Conservation (phyloP, 2,329 filamentous ascomycete genomes). For the Nothopassalora personata region DNA sequence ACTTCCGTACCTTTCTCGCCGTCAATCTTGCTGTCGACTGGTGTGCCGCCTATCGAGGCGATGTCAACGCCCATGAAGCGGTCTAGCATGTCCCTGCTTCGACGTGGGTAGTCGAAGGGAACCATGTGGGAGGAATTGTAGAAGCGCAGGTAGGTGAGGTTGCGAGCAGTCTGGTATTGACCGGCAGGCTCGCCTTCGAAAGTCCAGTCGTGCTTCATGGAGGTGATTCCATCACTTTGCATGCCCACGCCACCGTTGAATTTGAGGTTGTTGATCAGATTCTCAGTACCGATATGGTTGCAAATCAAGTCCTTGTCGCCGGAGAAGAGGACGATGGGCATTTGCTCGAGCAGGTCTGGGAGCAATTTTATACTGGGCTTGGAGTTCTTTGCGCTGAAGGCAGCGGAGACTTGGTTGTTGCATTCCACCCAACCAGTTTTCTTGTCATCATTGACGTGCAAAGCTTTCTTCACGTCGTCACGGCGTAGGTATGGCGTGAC, state of each 20-base stretch:
- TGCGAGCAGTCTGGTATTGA: conserved; percentile 90
- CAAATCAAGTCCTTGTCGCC: conserved; percentile 93
- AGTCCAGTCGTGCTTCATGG: conserved; percentile 87
- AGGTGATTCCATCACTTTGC: conserved; percentile 79
- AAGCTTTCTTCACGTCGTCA: conserved; percentile 68
- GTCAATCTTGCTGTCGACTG: conserved; percentile 74
- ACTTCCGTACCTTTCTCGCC: conserved; percentile 77
- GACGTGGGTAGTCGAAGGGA: conserved; percentile 83
- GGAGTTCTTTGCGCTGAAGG: conserved; percentile 67
- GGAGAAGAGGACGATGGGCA: conserved; percentile 83
- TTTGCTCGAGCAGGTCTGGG: conserved; percentile 68
- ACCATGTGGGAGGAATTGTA: conserved; percentile 98
- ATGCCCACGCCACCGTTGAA: conserved; percentile 94
- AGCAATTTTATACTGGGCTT: conserved; percentile 68
- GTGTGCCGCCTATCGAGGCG: conserved; percentile 73
- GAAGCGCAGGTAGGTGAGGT: conserved; percentile 91
- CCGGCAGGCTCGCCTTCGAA: conserved; percentile 86
- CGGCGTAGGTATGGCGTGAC: conserved; percentile 82
- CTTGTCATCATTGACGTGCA: conserved; percentile 79
- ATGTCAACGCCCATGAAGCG: conserved; percentile 94
- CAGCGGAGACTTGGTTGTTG: conserved; percentile 66
- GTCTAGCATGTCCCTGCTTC: conserved; percentile 92
- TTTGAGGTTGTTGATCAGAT: conserved; percentile 79
- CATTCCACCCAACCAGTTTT: conserved; percentile 89
- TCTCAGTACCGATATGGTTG: conserved; percentile 92